Conservation (phyloP, 2,329 filamentous ascomycete genomes). For the Diaporthe ilicicola region DNA sequence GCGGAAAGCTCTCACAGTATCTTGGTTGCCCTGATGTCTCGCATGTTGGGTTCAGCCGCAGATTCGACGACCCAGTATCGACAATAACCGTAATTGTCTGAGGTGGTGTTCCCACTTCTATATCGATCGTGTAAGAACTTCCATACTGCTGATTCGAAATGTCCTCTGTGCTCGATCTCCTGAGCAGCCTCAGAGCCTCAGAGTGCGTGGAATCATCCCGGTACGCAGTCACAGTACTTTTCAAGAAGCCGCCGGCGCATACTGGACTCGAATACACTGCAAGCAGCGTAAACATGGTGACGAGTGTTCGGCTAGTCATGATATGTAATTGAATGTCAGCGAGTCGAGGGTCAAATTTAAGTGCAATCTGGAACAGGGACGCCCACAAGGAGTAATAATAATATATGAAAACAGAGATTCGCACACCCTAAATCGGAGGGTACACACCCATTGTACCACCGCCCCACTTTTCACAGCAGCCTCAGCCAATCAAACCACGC, state of each 20-base stretch:
- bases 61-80: slow-evolving; percentile 63
- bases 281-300: neutral
- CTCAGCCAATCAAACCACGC: no score
- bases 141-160: slow-evolving; percentile 10
- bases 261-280: neutral
- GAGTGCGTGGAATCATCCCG: no score
- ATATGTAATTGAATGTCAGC: neutral
- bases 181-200: neutral
- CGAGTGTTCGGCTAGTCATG: neutral
- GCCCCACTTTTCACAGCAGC: no score
- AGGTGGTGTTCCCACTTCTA: slow-evolving; percentile 56
- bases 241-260: neutral
- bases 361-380: neutral
- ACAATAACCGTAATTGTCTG: slow-evolving; percentile 58
- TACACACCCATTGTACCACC: no score
- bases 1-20: slow-evolving; percentile 52
- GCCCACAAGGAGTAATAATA: neutral
- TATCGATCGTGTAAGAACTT: slow-evolving; percentile 38
- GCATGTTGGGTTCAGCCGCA: slow-evolving; percentile 64
- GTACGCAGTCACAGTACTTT: neutral
- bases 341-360: neutral
- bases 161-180: neutral
- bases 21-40: slow-evolving; percentile 42
- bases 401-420: no score
- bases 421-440: no score